These are phyloP conservation scores for Nephelium lappaceum DNA, from an alignment of 345 rosid genomes.

Conservation along the genomic window DNA sequence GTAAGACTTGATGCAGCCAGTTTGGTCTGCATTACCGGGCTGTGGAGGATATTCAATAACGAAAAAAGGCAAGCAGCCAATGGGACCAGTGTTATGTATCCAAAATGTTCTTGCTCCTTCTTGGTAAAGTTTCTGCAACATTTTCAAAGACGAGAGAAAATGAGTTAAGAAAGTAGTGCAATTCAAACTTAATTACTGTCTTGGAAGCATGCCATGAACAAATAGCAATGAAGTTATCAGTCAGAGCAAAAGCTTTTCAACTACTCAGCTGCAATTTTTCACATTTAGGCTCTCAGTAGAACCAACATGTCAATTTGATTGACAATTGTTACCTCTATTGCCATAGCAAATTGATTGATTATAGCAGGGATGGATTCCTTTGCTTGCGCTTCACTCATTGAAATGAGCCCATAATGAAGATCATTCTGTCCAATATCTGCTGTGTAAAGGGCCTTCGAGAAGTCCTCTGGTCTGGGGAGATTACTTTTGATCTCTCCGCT, in stretches of 20 bases:
- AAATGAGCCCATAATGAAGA: constrained; percentile 20
- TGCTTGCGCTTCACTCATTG: constrained; percentile 10
- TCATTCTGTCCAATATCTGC: constrained; percentile 39
- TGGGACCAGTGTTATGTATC: constrained; percentile 52
- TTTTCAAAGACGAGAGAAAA: neutral
- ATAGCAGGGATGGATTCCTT: constrained; percentile 24
- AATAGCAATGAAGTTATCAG: neutral
- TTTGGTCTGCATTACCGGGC: constrained; percentile 22
- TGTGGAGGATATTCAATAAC: constrained; percentile 23
- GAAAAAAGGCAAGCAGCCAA: constrained; percentile 44
- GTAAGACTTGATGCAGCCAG: constrained; percentile 38
- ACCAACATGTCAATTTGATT: neutral
- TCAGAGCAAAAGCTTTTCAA: neutral
- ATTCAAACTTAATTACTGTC: neutral
- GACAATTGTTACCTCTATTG: constrained; percentile 21
- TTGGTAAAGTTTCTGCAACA: constrained; percentile 23
- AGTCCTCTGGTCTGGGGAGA: constrained; percentile 33
- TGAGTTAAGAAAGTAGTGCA: neutral
- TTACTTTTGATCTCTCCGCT: neutral
- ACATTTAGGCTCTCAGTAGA: neutral
- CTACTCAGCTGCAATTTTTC: neutral
- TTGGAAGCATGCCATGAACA: neutral
- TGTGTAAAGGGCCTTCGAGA: constrained; percentile 33
- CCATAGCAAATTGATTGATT: constrained; percentile 18
- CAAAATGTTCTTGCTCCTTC: constrained; percentile 45